A percentile compares a stretch with the other conserved stretches of the same genome.
Conservation (phyloP, 176 grass and related monocot species). For the Oryza brachyantha region DNA sequence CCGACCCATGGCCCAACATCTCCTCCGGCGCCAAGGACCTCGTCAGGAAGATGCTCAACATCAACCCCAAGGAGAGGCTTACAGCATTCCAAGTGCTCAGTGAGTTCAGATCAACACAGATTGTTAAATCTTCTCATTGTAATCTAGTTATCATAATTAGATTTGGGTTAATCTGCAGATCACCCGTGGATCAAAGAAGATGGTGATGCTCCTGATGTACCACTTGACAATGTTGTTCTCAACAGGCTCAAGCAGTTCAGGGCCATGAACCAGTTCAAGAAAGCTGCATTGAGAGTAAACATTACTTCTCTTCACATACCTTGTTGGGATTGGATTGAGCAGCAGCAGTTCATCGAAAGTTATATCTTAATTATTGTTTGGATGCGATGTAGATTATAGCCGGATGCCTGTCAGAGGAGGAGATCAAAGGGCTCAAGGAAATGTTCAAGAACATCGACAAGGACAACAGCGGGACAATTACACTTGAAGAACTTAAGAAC, state of each 20-base stretch:
- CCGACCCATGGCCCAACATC: conserved; percentile 73
- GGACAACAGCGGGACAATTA: conserved; percentile 82
- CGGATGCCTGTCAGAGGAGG: conserved; percentile 87
- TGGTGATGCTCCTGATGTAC: conserved; percentile 72
- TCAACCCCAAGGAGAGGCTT: conserved; percentile 66
- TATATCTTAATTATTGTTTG: background rate
- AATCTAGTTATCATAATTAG: background rate
- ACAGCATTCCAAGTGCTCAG: conserved; percentile 77
- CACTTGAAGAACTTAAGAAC: conserved; percentile 68
- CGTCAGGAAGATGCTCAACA: conserved; percentile 69
- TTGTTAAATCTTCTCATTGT: too few relatives aligned
- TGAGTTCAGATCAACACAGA: conserved; percentile 21
- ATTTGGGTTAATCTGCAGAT: conserved; percentile 27
- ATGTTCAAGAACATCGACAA: conserved; percentile 93
- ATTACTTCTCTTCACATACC: background rate
- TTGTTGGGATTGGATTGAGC: background rate
- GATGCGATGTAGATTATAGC: conserved; percentile 55
- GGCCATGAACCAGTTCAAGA: conserved; percentile 95
- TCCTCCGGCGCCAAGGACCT: conserved; percentile 67
- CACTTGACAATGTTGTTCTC: conserved; percentile 77
- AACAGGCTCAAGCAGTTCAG: conserved; percentile 80
- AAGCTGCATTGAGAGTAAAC: conserved; percentile 68
- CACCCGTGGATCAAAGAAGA: conserved; percentile 98
- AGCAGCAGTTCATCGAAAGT: background rate
- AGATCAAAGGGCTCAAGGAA: conserved; percentile 78